Evolutionary conservation across 1,139 yeast species (phyloP).

Genomic region (Saccharomycopsis crataegensis): DNA sequence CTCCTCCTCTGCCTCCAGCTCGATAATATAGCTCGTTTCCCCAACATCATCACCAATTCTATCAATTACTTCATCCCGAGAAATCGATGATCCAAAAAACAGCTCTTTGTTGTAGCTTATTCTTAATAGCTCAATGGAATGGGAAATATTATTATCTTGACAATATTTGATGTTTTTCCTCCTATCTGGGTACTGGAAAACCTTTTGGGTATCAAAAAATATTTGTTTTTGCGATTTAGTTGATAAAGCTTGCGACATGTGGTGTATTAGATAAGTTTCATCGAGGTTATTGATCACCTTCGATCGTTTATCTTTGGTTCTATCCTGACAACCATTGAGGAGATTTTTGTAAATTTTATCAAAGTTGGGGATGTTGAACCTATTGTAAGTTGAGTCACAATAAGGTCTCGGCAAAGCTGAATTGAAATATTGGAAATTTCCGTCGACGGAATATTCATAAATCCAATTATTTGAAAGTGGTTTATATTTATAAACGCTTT

Average conservation of each 20-base stretch:
- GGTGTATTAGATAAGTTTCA: constrained; percentile 9
- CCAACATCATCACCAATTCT: neutral
- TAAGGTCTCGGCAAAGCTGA: too few relatives aligned
- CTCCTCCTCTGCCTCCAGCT: neutral
- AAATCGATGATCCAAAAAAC: constrained; percentile 8
- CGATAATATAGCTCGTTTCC: neutral
- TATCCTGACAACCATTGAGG: neutral
- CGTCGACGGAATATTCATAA: neutral
- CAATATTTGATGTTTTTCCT: constrained; percentile 1
- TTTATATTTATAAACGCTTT: neutral
- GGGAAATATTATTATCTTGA: neutral
- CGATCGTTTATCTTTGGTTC: neutral
- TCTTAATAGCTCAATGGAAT: constrained; percentile 1
- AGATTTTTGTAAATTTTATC: neutral
- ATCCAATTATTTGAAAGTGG: constrained; percentile 5
- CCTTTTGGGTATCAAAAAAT: constrained; percentile 5
- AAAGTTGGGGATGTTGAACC: neutral
- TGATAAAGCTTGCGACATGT: neutral
- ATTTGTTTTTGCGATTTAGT: constrained; percentile 1
- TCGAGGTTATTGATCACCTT: constrained; percentile 4
- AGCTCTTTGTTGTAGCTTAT: constrained; percentile 7
- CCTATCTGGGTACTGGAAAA: constrained; percentile 1
- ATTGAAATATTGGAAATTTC: neutral
- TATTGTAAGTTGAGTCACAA: too few relatives aligned
- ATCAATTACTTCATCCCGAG: neutral